Percentiles rank a stretch among this genome's conserved stretches.
Conservation (phyloP, 169 alveolate species). For the Cyclospora cayetanensis region DNA sequence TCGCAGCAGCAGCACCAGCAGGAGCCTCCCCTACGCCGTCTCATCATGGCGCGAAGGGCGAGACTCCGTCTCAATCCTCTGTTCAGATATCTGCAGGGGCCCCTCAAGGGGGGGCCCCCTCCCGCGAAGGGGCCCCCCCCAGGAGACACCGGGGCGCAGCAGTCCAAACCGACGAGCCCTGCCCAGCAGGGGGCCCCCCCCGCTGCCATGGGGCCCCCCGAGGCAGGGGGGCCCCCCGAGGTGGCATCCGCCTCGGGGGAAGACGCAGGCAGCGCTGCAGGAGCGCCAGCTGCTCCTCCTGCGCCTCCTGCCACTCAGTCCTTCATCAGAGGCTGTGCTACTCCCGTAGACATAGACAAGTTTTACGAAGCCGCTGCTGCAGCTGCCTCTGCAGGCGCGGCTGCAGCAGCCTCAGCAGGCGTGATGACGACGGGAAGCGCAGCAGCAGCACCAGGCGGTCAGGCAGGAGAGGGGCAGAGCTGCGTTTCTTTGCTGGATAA, state of each 20-base stretch:
- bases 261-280: neutral
- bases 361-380: conserved; percentile 55
- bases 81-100: conserved; percentile 44
- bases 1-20: neutral
- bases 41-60: conserved; percentile 12
- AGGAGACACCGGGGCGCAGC: neutral
- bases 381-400: conserved; percentile 12
- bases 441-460: conserved; percentile 50
- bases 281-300: neutral
- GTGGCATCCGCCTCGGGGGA: neutral
- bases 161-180: neutral
- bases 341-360: conserved; percentile 26
- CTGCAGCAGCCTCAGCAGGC: neutral
- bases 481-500: neutral
- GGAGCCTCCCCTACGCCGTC: conserved; percentile 46
- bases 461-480: neutral
- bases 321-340: conserved; percentile 43
- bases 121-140: neutral
- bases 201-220: neutral
- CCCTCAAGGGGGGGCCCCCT: neutral
- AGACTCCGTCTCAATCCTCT: conserved; percentile 25
- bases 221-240: neutral
- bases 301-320: neutral
- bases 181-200: neutral
- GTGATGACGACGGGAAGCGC: neutral